Evolutionary conservation across 23 red algal genomes (phyloP), one percentile per base, ranked within the genome.

Genomic region (Gracilaria domingensis): DNA sequence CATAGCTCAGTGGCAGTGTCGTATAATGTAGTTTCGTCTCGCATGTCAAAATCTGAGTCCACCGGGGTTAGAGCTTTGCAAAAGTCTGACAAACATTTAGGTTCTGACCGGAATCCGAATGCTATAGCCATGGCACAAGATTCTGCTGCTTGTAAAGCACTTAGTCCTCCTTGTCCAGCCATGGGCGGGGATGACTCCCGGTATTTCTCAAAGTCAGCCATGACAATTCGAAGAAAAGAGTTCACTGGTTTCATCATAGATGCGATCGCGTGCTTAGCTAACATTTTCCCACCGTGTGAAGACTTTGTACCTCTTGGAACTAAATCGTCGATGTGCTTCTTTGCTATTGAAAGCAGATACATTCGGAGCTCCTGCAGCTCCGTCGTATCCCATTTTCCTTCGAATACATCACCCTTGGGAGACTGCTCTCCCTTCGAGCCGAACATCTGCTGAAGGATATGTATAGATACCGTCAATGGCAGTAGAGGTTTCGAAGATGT

Each of bases 281-380:
- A 20, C 11, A 26, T 14, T 14, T 6, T 50, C 51, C 53, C 74
- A 0, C n/a, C 73, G 2, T 54, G 13, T 13, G 14, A 26, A 35
- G 24, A 8, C 77, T 79, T 90, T 14, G 74, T 81, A 17, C 60
- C 21, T 29, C 17, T 59, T 4, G 73, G 45, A 29, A 81, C 35
- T 30, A 90, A 90, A 54, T 90, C 74, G 18, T 90, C 87, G 2
- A 90, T 39, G 30, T 90, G 87, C 38, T 81, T 90, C 42, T 80
- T 48, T 18, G 75, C 56, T 79, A 66, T 74, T 5, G 87, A 56
- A 26, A 90, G 73, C 25, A 90, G 36, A 50, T 90, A 90, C 25
- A 79, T 29, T 29, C 87, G 71, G 4, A 90, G 74, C 44, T 90
- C 74, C 51, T 90, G 74, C 66, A 90, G 60, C 32, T 90, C 87